Evolutionary conservation across 805 yeast species (phyloP).

Genomic region (Blastobotrys peoriensis): DNA sequence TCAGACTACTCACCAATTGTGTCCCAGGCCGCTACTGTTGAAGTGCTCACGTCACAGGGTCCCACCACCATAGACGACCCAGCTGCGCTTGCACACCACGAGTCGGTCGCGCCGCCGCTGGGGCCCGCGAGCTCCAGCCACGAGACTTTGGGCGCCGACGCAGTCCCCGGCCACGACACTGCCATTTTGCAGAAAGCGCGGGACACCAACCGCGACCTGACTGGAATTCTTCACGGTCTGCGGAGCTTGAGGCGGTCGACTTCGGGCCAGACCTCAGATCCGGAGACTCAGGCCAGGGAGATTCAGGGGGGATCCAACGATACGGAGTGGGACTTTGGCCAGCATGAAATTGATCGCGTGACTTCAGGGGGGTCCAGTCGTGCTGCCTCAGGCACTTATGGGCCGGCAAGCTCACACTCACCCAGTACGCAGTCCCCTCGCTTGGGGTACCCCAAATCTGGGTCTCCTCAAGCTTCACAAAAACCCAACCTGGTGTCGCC

Average conservation of each 20-base stretch:
- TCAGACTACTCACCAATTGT: background rate
- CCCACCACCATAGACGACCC: background rate
- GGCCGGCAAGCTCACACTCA: no score
- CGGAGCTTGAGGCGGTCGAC: background rate
- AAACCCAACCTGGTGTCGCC: no score
- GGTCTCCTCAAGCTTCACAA: no score
- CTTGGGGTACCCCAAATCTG: no score
- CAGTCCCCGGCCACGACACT: background rate
- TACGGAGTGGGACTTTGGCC: no score
- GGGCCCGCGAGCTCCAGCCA: no score
- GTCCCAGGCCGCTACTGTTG: background rate
- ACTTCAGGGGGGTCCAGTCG: no score
- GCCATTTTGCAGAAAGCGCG: background rate
- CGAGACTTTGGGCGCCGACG: background rate
- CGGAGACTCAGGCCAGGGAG: no score
- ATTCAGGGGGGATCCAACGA: no score
- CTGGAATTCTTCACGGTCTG: background rate
- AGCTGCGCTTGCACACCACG: background rate
- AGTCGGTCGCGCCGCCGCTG: background rate
- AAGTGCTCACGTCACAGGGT: background rate
- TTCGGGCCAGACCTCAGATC: background rate
- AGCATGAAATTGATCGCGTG: no score
- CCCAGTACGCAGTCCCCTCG: no score
- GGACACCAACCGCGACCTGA: background rate
- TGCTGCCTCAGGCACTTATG: no score